These are phyloP conservation scores for Gaertneriomyces sp. DNA, from an alignment of 192 early-diverging fungal species.

Conservation along the genomic window DNA sequence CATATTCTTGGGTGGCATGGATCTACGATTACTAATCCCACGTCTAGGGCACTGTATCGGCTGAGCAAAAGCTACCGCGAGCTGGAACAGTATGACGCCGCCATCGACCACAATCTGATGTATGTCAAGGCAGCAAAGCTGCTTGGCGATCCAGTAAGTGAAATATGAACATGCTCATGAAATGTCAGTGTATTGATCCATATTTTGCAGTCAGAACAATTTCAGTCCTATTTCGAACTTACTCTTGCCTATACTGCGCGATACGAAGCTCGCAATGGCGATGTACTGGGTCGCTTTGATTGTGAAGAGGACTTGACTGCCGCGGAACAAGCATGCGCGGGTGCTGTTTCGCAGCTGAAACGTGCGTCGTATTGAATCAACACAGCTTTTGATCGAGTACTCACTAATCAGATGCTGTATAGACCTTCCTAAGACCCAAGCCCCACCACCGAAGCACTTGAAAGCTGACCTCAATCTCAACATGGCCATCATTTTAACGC, in stretches of 20 bases:
- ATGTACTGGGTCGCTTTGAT: background rate
- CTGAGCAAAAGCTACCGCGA: conserved; percentile 12
- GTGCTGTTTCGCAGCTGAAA: conserved; percentile 1
- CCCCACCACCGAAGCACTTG: background rate
- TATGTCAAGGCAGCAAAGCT: conserved; percentile 16
- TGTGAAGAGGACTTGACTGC: background rate
- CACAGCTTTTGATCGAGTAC: background rate
- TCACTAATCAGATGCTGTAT: background rate
- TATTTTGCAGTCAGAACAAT: conserved; percentile 5
- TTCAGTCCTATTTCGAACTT: conserved; percentile 15
- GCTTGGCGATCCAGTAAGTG: conserved; percentile 15
- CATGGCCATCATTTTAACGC: conserved; percentile 21
- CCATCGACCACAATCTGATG: conserved; percentile 2
- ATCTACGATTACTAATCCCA: background rate
- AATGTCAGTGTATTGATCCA: background rate
- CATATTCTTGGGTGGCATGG: background rate
- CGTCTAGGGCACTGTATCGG: conserved; percentile 14
- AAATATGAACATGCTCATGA: background rate
- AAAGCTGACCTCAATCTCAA: conserved; percentile 24
- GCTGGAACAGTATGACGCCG: conserved; percentile 19
- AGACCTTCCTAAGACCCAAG: conserved; percentile 1
- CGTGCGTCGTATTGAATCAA: background rate
- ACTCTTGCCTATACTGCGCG: conserved; percentile 16
- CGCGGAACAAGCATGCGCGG: background rate
- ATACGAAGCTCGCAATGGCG: conserved; percentile 1